phyloP scores from a whole-genome alignment of 176 grass and related monocot species.

The Chrysopogon serrulatus region DNA sequence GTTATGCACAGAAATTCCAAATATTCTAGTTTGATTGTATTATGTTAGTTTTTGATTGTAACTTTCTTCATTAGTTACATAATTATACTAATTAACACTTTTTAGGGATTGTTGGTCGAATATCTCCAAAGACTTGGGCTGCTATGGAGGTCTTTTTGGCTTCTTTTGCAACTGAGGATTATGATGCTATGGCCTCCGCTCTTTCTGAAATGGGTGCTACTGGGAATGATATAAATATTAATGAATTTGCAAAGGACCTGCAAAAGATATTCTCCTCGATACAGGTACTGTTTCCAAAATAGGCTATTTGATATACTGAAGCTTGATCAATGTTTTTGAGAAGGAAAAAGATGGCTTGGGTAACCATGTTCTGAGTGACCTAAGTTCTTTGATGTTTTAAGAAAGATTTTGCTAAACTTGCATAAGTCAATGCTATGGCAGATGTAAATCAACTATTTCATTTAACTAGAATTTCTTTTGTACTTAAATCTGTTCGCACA shows the following conservation, averaged over 20 bases:
- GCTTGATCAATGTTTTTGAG: not conserved
- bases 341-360: not conserved
- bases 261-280: constrained; percentile 89
- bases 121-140: constrained; percentile 88
- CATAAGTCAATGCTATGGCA: not conserved
- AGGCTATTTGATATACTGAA: not conserved
- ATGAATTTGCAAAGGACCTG: constrained; percentile 83
- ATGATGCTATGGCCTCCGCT: constrained; percentile 72
- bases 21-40: not conserved
- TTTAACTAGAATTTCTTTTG: not conserved
- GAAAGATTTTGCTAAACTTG: no score
- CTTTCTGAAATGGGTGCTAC: constrained; percentile 96
- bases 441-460: not conserved
- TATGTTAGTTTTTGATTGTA: not conserved
- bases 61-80: not conserved
- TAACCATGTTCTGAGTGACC: not conserved
- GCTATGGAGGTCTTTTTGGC: constrained; percentile 94
- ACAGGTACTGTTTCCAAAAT: constrained; percentile 54
- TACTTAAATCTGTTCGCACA: not conserved
- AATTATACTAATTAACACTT: constrained; percentile 10
- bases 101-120: constrained; percentile 90
- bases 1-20: not conserved
- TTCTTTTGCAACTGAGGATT: constrained; percentile 88
- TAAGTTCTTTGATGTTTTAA: constrained; percentile 3
- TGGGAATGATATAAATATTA: constrained; percentile 72